Percentiles rank a stretch among this genome's conserved stretches.
These are phyloP conservation scores for Neurospora sp. DNA, from an alignment of 495 filamentous ascomycete genomes.

Conservation along the genomic window DNA sequence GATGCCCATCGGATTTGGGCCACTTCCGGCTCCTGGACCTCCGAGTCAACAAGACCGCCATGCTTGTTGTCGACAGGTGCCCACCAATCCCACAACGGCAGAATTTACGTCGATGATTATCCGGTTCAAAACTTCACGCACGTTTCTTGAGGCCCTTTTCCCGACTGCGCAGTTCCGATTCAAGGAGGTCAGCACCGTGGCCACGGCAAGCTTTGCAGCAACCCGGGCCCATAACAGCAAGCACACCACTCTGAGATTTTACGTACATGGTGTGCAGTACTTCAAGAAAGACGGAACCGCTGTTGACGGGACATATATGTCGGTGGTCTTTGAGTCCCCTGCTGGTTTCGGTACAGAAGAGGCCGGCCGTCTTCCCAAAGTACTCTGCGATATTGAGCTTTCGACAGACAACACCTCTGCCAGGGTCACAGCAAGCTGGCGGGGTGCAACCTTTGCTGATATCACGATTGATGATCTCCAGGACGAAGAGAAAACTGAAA, in stretches of 20 bases:
- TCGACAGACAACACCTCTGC: slow-evolving; percentile 26
- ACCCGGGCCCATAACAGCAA: slow-evolving; percentile 40
- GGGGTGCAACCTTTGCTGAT: slow-evolving; percentile 35
- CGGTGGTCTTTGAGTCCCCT: slow-evolving; percentile 44
- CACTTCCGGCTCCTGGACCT: slow-evolving; percentile 40
- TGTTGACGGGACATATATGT: slow-evolving; percentile 41
- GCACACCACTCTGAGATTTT: slow-evolving; percentile 37
- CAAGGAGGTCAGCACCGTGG: slow-evolving; percentile 36
- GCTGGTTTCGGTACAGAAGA: slow-evolving; percentile 47
- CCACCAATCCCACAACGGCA: slow-evolving; percentile 13
- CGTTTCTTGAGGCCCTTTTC: slow-evolving; percentile 47
- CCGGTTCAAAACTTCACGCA: slow-evolving; percentile 47
- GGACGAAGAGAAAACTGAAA: slow-evolving; percentile 19
- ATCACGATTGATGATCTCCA: slow-evolving; percentile 32
- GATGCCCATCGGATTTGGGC: slow-evolving; percentile 47
- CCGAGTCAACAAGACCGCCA: slow-evolving; percentile 18
- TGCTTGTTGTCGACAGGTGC: not conserved
- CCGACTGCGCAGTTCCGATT: slow-evolving; percentile 35
- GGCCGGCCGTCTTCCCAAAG: slow-evolving; percentile 44
- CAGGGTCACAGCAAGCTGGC: slow-evolving; percentile 35
- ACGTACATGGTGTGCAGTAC: slow-evolving; percentile 49
- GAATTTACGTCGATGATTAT: slow-evolving; percentile 42
- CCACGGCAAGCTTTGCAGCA: slow-evolving; percentile 38
- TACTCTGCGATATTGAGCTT: slow-evolving; percentile 39
- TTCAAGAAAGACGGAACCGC: slow-evolving; percentile 36